phyloP scores from a whole-genome alignment of 2,329 filamentous ascomycete species.

The Nectriaceae sp. region DNA sequence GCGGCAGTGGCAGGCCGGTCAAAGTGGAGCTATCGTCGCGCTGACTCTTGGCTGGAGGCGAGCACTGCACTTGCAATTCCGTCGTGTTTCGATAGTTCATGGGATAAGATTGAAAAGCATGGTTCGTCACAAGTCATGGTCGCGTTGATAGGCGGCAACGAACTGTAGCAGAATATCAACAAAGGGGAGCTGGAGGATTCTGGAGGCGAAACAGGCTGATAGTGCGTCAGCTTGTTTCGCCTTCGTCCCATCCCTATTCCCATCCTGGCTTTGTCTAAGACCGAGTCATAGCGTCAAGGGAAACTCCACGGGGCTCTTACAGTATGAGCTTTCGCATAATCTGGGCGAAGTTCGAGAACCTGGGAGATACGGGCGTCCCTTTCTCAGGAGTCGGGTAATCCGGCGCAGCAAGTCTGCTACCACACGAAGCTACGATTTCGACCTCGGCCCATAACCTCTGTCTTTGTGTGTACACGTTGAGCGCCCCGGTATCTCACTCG shows the following conservation, averaged over 20 bases:
- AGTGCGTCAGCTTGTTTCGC: slow-evolving; percentile 11
- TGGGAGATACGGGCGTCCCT: too few relatives aligned
- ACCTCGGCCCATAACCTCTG: too few relatives aligned
- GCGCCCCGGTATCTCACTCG: too few relatives aligned
- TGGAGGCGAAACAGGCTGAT: slow-evolving; percentile 7
- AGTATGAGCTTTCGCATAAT: background rate
- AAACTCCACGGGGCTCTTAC: background rate
- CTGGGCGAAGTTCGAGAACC: background rate
- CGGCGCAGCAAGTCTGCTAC: too few relatives aligned
- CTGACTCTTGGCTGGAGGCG: too few relatives aligned
- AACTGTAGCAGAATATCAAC: slow-evolving; percentile 6
- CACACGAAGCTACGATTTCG: too few relatives aligned
- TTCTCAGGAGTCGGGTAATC: too few relatives aligned
- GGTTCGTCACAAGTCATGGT: slow-evolving; percentile 6
- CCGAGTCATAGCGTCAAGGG: background rate
- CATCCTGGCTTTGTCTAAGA: background rate
- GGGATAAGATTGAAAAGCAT: background rate
- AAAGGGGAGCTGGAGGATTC: slow-evolving; percentile 5
- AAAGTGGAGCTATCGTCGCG: too few relatives aligned
- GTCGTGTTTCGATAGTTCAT: background rate
- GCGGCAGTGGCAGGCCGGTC: background rate
- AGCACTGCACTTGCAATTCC: background rate
- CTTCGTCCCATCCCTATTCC: slow-evolving; percentile 1
- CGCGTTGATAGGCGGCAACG: slow-evolving; percentile 5
- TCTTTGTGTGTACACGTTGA: too few relatives aligned